Base-by-base conservation (phyloP, 1,139 yeast species). In the Kodamaea alishanica region DNA sequence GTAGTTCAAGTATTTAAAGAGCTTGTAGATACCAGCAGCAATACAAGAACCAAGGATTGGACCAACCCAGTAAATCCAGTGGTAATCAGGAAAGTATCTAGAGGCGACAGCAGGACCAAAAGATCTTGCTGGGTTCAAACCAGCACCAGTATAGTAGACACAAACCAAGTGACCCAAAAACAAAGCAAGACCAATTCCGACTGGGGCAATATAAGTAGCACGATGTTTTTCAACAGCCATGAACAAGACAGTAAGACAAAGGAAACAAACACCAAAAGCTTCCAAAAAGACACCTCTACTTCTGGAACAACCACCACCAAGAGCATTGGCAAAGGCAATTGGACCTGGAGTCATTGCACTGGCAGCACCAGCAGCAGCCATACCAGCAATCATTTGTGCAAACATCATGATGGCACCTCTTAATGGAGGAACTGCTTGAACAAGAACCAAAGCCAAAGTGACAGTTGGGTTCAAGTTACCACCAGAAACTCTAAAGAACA, bases 11-110 rank as follows among this genome's bases (percentile, higher is more conserved):
- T 76, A 52, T 64, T 79, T 82, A 67, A 87, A 69, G 39, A 79
- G 48, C 60, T 81, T 75, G 82, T 86, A 85, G 52, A 85, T 70
- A 46, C 73, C 77, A 49, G 75, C 78, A 28, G 95, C 84, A 52
- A 86, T 60, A 39, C 71, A 48, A 6, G 92, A 67, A 48, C 95
- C 96, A 45, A 84, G 56, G 41, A 81, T 52, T 46, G 95, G 95
- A 43, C 95, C 95, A 41, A 88, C 77, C 94, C 95, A 86, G 73
- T 88, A 88, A 49, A 88, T 86, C 95, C 95, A 88, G 72, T 81
- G 89, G 67, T 88, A 87, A 55, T 59, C 63, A 31, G 95, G 95
- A 81, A 88, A 88, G 28, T 76, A 69, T 43, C 65, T 68, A 41
- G 76, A 75, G 42, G 90, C 95, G 44, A 86, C 72, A 60, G 82